Evolutionary conservation across 805 yeast species (phyloP).

Genomic region (Metschnikowia chrysomelidarum): DNA sequence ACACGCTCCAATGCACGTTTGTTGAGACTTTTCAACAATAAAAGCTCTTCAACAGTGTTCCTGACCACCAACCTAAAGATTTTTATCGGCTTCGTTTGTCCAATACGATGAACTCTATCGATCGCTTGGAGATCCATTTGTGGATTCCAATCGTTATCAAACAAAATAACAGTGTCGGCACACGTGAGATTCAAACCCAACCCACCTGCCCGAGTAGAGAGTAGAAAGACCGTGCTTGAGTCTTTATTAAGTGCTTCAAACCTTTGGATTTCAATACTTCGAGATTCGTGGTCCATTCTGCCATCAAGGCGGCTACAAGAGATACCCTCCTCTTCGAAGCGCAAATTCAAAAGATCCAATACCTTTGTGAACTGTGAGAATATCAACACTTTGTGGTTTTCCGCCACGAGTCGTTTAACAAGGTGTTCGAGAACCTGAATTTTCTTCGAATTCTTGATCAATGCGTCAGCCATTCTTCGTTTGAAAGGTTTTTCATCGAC

Average conservation of each 20-base stretch:
- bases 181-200: conserved; percentile 82
- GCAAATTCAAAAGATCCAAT: conserved; percentile 80
- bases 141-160: conserved; percentile 97
- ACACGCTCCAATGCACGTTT: conserved; percentile 77
- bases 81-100: conserved; percentile 81
- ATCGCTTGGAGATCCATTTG: conserved; percentile 96
- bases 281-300: conserved; percentile 56
- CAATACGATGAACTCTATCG: conserved; percentile 93
- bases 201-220: conserved; percentile 94
- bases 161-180: conserved; percentile 87
- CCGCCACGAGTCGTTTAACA: conserved; percentile 45
- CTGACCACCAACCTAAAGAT: conserved; percentile 74
- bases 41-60: conserved; percentile 79
- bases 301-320: conserved; percentile 74
- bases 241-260: conserved; percentile 37
- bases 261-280: conserved; percentile 59
- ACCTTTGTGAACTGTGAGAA: conserved; percentile 85
- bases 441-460: conserved; percentile 67
- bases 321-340: conserved; percentile 52
- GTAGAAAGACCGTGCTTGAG: conserved; percentile 52
- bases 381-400: conserved; percentile 68
- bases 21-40: conserved; percentile 73
- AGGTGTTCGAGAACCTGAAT: conserved; percentile 67
- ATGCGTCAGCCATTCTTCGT: conserved; percentile 25
- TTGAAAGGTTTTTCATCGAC: conserved; percentile 35